Evolutionary conservation across 805 yeast genomes (phyloP), one percentile per base, ranked within the genome.

Genomic region (Candida maesae): DNA sequence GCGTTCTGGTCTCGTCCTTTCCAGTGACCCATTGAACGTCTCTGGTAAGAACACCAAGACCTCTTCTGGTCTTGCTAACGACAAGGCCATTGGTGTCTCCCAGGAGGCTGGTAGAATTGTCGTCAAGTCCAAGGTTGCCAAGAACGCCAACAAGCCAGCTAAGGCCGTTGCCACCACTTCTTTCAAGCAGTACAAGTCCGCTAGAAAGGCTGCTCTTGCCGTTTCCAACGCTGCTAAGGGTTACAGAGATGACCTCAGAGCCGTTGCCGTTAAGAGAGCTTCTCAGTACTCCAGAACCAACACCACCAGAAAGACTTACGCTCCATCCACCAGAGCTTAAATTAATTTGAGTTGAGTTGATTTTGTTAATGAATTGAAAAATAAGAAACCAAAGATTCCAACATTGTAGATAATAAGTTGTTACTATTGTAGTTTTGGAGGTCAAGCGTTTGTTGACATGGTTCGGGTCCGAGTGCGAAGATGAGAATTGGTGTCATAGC

Each of bases 11-110:
- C 59, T 60, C 43, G 58, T 53, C 46, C 64, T 70, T 60, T 72
- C 78, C 51, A 56, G 64, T 42, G 79, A 74, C 64, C 77, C 78
- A 55, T 62, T 73, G 53, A 73, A 72, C 68, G 61, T 65, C 50
- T 58, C 68, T 42, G 71, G 69, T 53, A 58, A 62, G 50, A 67
- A 74, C 75, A 58, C 71, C 58, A 65, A 62, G 64, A 53, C 62
- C 57, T 61, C 69, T 44, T 67, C 78, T 39, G 76, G 78, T 57
- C 63, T 71, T 56, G 71, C 63, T 53, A 71, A 69, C 67, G 61
- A 62, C 57, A 70, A 69, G 65, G 77, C 79, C 46, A 49, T 70
- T 45, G 75, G 75, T 59, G 66, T 72, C 52, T 50, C 64, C 49
- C 56, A 52, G 57, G 51, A 60, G 50, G 53, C 57, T 45, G 74